These are phyloP conservation scores for Mycena amicta DNA, from an alignment of 768 basidiomycete genomes.

Conservation along the genomic window DNA sequence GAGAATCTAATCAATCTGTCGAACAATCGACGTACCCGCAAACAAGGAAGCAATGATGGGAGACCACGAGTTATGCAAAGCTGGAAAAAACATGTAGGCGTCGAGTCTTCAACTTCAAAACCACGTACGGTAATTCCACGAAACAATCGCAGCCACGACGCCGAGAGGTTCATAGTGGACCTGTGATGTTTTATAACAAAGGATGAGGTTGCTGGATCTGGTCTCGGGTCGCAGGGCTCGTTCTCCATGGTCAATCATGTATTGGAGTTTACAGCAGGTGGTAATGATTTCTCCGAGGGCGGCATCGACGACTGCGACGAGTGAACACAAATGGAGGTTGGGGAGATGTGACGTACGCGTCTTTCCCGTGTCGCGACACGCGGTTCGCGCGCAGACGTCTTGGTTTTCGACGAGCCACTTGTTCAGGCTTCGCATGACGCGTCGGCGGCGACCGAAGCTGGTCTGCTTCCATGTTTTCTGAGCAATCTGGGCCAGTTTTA, in stretches of 20 bases:
- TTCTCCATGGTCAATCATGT: conserved; percentile 87
- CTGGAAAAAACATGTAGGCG: conserved; percentile 40
- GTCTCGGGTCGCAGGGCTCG: conserved; percentile 70
- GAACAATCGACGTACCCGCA: conserved; percentile 45
- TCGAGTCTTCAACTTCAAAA: not conserved
- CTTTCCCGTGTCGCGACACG: conserved; percentile 94
- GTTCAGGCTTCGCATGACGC: conserved; percentile 83
- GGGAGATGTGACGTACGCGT: conserved; percentile 59
- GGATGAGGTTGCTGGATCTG: conserved; percentile 64
- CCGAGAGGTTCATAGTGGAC: conserved; percentile 91
- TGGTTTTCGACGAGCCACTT: conserved; percentile 95
- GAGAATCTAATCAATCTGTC: not conserved
- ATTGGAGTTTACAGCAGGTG: conserved; percentile 94
- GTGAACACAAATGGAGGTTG: not conserved
- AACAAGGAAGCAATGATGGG: conserved; percentile 92
- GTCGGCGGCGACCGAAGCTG: conserved; percentile 76
- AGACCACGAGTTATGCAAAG: conserved; percentile 91
- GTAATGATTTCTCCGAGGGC: conserved; percentile 92
- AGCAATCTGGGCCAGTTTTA: conserved; percentile 62
- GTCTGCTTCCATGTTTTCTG: conserved; percentile 76
- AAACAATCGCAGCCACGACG: conserved; percentile 89
- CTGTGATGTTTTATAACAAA: conserved; percentile 76
- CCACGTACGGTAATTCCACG: conserved; percentile 87
- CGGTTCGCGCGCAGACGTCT: conserved; percentile 81
- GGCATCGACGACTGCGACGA: conserved; percentile 79